Evolutionary conservation across 768 basidiomycete species (phyloP).

Genomic region (Atractiella rhizophila): DNA sequence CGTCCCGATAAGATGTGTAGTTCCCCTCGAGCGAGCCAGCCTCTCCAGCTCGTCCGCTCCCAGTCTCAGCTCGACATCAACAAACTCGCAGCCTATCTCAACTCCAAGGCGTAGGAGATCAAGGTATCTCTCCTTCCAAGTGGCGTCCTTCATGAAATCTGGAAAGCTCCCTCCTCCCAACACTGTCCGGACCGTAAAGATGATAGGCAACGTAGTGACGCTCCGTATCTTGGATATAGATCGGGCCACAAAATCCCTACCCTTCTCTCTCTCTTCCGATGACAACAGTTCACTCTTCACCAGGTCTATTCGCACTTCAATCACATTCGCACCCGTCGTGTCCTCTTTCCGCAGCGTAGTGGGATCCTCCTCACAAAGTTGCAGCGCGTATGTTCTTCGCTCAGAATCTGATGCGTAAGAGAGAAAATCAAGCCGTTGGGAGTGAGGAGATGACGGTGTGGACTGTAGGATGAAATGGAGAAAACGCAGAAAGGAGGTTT

Average conservation of each 20-base stretch:
- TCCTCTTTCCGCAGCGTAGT: too few relatives aligned
- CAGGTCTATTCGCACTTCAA: conserved; percentile 65
- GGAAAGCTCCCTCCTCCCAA: conserved; percentile 79
- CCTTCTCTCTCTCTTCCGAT: not conserved
- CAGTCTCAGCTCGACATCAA: conserved; percentile 68
- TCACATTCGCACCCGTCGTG: conserved; percentile 75
- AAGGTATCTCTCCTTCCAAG: conserved; percentile 39
- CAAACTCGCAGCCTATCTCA: conserved; percentile 61
- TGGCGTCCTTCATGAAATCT: conserved; percentile 42
- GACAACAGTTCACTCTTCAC: conserved; percentile 4
- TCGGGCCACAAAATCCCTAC: conserved; percentile 1
- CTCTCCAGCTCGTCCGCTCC: conserved; percentile 46
- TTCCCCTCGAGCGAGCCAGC: conserved; percentile 33
- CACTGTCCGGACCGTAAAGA: conserved; percentile 66
- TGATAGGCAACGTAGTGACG: conserved; percentile 51
- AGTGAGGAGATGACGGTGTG: not conserved
- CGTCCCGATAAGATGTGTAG: conserved; percentile 34
- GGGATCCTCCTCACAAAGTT: conserved; percentile 19
- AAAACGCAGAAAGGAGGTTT: conserved; percentile 13
- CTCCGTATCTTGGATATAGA: conserved; percentile 50
- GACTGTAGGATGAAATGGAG: conserved; percentile 6
- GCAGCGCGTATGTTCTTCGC: conserved; percentile 6
- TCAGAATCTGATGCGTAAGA: conserved; percentile 11
- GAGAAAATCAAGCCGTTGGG: conserved; percentile 6
- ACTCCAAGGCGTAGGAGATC: conserved; percentile 40